Evolutionary conservation across 139 green algal genomes (phyloP), one percentile per base, ranked within the genome.

Genomic region (Micractinium conductrix): DNA sequence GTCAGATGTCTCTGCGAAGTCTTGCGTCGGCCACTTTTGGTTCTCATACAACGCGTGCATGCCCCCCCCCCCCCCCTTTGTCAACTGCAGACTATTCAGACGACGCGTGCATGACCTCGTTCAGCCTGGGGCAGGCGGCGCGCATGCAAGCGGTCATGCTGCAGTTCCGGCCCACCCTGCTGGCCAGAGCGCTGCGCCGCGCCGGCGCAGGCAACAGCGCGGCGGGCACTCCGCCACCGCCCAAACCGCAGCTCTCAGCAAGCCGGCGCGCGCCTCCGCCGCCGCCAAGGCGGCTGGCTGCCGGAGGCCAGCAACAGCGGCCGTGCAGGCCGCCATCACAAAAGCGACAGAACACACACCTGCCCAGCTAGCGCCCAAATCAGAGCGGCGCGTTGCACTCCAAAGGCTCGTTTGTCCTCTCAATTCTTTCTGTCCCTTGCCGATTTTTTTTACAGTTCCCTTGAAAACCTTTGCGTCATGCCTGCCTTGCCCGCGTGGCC

Each of bases 71-170:
- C 62, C 62, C 16, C 16, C 21, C 60, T 19, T 33, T n/a, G 24
- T 37, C 7, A 7, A 69, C 35, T 73, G 38, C 38, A 74, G 74
- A 72, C 14, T 44, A 72, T 14, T 44, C 33, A 35, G 75, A 81
- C 22, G 53, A 81, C 33, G 21, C 14, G 7, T 80, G 74, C 74
- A 80, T 81, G 75, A 24, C 33, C 2, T 4, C 10, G 10, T 81
- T 81, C 53, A 40, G 35, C 22, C 22, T 42, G 35, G 53, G 53
- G 17, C 75, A 81, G 75, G 24, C 26, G 35, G 53, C 35, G 9
- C 50, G 53, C 75, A 81, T 81, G 75, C 50, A 71, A 53, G 75
- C 53, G 5, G 75, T 42, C 9, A 22, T 81, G 53, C 44, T 70
- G 53, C 75, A 81, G 75, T 62, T 48, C 28, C 75, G 75, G 2